Percentiles rank a stretch among this genome's conserved stretches.
Conservation (phyloP, 129 eudicot species). For the Pseudognaphalium luteoalbum region DNA sequence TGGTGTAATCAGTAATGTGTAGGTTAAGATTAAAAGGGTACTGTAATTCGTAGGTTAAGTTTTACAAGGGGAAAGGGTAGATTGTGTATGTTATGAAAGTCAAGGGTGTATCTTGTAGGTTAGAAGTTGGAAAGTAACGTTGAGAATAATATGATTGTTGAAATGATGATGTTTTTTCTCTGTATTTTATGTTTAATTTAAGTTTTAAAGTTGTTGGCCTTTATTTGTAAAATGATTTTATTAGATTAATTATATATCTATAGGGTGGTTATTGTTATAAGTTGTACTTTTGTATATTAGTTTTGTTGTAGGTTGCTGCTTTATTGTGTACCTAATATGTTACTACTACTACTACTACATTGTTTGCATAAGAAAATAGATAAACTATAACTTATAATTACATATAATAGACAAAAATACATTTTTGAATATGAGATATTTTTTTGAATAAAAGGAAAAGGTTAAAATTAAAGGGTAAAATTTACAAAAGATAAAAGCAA, state of each 20-base stretch:
- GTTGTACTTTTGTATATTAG: background rate
- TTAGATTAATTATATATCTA: background rate
- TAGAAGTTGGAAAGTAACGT: conserved; percentile 28
- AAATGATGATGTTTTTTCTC: conserved; percentile 24
- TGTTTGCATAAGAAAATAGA: background rate
- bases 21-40: conserved; percentile 7
- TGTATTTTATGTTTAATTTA: background rate
- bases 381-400: too few relatives aligned
- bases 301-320: background rate
- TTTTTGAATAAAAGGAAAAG: background rate
- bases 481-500: conserved; percentile 21
- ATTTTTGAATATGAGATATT: background rate
- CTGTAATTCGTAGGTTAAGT: conserved; percentile 12
- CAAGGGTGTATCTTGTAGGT: conserved; percentile 24
- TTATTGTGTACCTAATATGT: background rate
- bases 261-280: background rate
- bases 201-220: conserved; percentile 1
- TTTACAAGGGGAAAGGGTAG: conserved; percentile 6
- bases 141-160: conserved; percentile 29
- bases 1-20: conserved; percentile 12
- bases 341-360: background rate
- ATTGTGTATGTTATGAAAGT: conserved; percentile 1
- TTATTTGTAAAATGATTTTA: background rate
- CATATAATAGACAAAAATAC: too few relatives aligned
- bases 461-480: background rate